A percentile compares a stretch with the other conserved stretches of the same genome.
Evolutionary conservation across 305 asterid species (phyloP).

Genomic region (Fraxinus platypoda): DNA sequence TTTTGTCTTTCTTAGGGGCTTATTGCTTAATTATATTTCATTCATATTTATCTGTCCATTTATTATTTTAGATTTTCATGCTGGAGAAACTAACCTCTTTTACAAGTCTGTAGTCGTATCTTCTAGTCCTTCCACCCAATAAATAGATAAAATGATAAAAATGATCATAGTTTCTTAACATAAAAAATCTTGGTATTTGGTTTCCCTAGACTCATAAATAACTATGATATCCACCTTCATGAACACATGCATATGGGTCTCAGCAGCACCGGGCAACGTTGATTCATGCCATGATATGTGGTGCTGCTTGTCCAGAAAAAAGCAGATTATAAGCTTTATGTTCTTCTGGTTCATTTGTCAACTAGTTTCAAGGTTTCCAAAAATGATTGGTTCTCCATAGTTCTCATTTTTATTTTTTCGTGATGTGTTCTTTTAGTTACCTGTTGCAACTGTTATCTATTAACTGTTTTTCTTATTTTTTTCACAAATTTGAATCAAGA

Average conservation of each 20-base stretch:
- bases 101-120: not conserved
- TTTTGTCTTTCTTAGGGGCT: constrained; percentile 10
- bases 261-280: not conserved
- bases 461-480: not conserved
- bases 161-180: constrained; percentile 5
- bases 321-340: not conserved
- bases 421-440: not conserved
- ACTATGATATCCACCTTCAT: not conserved
- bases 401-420: not conserved
- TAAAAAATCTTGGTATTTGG: not conserved
- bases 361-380: not conserved
- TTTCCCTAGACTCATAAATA: not conserved
- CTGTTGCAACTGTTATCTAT: not conserved
- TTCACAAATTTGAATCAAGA: not conserved
- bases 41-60: not conserved
- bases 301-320: not conserved
- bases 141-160: not conserved
- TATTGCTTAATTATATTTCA: constrained; percentile 15
- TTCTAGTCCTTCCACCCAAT: not conserved
- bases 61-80: not conserved
- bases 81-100: not conserved
- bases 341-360: not conserved
- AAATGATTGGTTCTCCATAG: not conserved
- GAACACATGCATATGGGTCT: not conserved
- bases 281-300: not conserved